Evolutionary conservation across 768 basidiomycete genomes (phyloP), one percentile per base, ranked within the genome.

Genomic region (Suillus alpinus): DNA sequence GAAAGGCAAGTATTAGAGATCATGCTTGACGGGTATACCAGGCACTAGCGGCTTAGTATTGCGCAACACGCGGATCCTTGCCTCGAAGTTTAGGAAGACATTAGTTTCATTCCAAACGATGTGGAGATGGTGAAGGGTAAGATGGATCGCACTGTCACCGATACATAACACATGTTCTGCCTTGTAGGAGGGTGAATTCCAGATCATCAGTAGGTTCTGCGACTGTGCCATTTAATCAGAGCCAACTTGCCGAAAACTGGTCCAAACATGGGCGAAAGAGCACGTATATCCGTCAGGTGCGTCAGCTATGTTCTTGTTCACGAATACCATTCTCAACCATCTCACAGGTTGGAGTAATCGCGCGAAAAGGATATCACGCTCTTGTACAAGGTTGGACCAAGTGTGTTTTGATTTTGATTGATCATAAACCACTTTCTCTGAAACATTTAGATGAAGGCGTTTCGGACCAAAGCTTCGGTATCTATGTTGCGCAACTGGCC

Each of bases 231-330:
- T 40, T 8, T 39, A 44, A 18, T 32, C 0, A 57, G 63, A 7
- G 71, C 36, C 52, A 13, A 57, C 44, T 53, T 53, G 50, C 50
- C 23, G 56, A 4, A 59, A 92, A 91, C 96, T 20, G 97, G 97
- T 5, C 96, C 97, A 0, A 99, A 98, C 75, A 98, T 97, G 92
- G 97, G n/a, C n/a, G n/a, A n/a, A n/a, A n/a, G n/a, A n/a, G n/a
- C n/a, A n/a, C n/a, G n/a, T n/a, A n/a, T 68, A 96, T 98, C 67
- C 90, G 94, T 49, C 92, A 94, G 77, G 91, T 89, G 57, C 51
- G 67, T 44, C 43, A 10, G n/a, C 43, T 44, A 44, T 43, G 18
- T 43, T 8, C 4, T 44, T 18, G 41, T 9, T 44, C n/a, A 20
- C 8, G n/a, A 2, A 36, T 29, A n/a, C n/a, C 20, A n/a, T 6